Evolutionary conservation across 1,284 basidiomycete species (phyloP), one percentile per base, ranked within the genome.

Genomic region (Ceratobasidium sp.): DNA sequence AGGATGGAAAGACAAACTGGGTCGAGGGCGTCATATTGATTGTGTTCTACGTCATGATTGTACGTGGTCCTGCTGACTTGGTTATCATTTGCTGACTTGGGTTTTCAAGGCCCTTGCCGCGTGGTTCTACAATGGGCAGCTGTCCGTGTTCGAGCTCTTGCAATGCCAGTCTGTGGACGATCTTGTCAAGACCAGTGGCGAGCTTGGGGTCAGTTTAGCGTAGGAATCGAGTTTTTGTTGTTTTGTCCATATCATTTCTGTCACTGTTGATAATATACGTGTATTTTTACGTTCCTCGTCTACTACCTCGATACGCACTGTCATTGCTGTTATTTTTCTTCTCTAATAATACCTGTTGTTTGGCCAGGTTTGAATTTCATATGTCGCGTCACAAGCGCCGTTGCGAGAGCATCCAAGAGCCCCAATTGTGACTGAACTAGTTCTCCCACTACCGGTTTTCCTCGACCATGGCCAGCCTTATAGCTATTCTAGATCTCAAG

Each of bases 401-500:
- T 2, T 9, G 19, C 29, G 24, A 53, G n/a, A n/a, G n/a, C n/a
- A n/a, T n/a, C n/a, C n/a, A n/a, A 39, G 14, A 19, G 34, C 9
- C 19, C 27, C 11, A n/a, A 41, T 24, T 6, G 24, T 6, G 59
- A 62, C 51, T 24, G 24, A 27, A n/a, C 51, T 34, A n/a, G 19
- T 34, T 43, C 31, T 9, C 27, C 56, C 41, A n/a, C 43, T 11
- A 11, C 5, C 48, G 31, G 5, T 41, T 64, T 31, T 56, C 53
- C 48, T 48, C 46, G 41, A 65, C 58, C 24, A 88, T 88, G 87
- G 86, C 88, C 58, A 87, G 86, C 76, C 85, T 94, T 74, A 91
- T 98, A 78, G 95, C 97, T 59, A 98, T 99, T 79, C 92, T 98
- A 80, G 97, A 99, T 83, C 89, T 99, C 83, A 98, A 98, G 86